A percentile compares a stretch with the other conserved stretches of the same genome.
These are phyloP conservation scores for Ceratobasidium sp. DNA, from an alignment of 1,284 basidiomycete species.

Conservation along the genomic window DNA sequence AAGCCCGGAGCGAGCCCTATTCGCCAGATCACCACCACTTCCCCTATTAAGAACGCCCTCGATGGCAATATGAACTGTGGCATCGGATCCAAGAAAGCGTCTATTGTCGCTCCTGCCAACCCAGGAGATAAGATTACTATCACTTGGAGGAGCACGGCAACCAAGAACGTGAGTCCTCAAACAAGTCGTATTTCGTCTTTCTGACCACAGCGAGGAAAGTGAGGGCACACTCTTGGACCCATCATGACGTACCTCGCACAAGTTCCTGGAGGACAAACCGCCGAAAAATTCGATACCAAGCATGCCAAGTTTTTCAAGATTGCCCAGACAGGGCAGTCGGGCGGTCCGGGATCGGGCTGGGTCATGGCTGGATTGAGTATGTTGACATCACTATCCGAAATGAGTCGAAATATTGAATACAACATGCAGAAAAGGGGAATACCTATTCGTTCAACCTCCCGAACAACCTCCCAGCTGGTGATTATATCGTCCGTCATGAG, in stretches of 20 bases:
- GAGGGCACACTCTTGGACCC: constrained; percentile 54
- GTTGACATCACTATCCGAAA: constrained; percentile 7
- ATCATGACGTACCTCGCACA: constrained; percentile 73
- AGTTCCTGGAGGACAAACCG: constrained; percentile 57
- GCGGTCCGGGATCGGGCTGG: constrained; percentile 46
- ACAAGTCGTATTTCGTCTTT: not conserved
- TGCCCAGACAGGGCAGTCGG: constrained; percentile 53
- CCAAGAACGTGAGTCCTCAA: constrained; percentile 22
- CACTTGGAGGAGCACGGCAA: constrained; percentile 40
- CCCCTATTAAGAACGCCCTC: constrained; percentile 68
- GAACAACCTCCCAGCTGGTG: constrained; percentile 61
- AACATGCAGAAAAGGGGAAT: constrained; percentile 48
- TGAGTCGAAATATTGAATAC: constrained; percentile 45
- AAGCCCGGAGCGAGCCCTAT: constrained; percentile 59
- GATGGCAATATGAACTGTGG: constrained; percentile 72
- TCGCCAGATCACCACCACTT: constrained; percentile 62
- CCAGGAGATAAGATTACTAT: constrained; percentile 70
- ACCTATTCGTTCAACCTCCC: constrained; percentile 63
- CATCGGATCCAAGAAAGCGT: constrained; percentile 58
- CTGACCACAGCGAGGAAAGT: no score
- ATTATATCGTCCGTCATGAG: constrained; percentile 75
- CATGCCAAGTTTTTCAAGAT: constrained; percentile 76
- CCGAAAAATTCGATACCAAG: constrained; percentile 60
- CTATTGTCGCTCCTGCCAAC: constrained; percentile 63
- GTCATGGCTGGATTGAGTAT: constrained; percentile 54